Percentiles rank a stretch among this genome's conserved stretches.
phyloP scores from a whole-genome alignment of 306 rosid genomes.

The Castanopsis chinensis region DNA sequence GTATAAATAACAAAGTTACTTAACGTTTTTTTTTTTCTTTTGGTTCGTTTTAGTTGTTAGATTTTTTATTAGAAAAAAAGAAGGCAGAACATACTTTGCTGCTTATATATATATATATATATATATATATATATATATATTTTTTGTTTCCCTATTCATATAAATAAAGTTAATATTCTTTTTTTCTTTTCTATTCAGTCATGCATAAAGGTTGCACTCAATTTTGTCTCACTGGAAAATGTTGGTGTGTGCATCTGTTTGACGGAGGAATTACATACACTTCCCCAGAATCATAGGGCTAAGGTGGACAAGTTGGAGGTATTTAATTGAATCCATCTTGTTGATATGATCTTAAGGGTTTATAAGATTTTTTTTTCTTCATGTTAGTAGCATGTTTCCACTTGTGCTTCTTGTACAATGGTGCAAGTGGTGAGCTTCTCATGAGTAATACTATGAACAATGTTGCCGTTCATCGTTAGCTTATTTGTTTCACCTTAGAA shows the following conservation, averaged over 20 bases:
- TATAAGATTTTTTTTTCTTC: neutral
- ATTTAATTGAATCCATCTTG: neutral
- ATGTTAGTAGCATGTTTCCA: too few species aligned
- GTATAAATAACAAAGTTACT: too few species aligned
- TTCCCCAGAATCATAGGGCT: constrained; percentile 15
- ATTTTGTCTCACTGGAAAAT: constrained; percentile 88
- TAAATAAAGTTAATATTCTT: neutral
- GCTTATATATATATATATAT: too few species aligned
- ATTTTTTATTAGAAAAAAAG: too few species aligned
- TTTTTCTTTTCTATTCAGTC: constrained; percentile 47
- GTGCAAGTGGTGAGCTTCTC: neutral
- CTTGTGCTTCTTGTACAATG: neutral
- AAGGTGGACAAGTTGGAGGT: constrained; percentile 84
- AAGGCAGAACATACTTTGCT: too few species aligned
- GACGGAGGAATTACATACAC: constrained; percentile 70
- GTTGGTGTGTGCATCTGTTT: constrained; percentile 67
- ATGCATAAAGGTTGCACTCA: constrained; percentile 83
- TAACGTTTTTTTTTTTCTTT: too few species aligned
- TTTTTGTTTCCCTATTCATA: neutral
- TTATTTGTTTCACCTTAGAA: neutral
- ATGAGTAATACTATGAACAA: neutral
- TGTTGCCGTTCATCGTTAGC: neutral
- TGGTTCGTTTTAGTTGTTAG: too few species aligned
- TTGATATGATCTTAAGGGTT: neutral
- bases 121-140: neutral